Evolutionary conservation across 169 alveolate species (phyloP), one percentile per base, ranked within the genome.

Genomic region (Plasmodium fragile): DNA sequence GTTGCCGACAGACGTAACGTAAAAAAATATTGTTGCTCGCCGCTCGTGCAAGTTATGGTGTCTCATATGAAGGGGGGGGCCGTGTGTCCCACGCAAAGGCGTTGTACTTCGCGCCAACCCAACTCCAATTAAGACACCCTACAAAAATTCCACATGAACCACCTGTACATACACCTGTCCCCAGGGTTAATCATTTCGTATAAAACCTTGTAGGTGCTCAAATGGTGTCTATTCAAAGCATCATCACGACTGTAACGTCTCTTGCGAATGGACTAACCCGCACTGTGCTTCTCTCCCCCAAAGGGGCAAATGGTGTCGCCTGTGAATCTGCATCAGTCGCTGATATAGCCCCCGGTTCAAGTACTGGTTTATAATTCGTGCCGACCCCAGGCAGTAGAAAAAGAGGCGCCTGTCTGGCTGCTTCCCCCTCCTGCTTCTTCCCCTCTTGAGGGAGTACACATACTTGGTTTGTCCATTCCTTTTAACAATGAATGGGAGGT

Each of bases 401-500:
- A 55, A 89, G 43, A 18, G 11, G 22, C 30, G 53, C 6, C n/a
- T 11, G n/a, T 73, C 30, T n/a, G n/a, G n/a, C 32, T 22, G 2
- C 75, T 72, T 73, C 80, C 72, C 59, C 2, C 59, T 16, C 55
- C 55, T 18, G 4, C 72, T 22, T 0, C 59, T 16, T 18, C 55
- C 1, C 16, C 72, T 22, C 72, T 10, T 55, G 8, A 69, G 22
- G 72, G 32, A 25, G 18, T 34, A 65, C 32, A 89, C 52, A 77
- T 89, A 89, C 49, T 78, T 78, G 6, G 84, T 43, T 22, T 28
- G 11, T 22, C 55, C 65, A 25, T 52, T 79, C 16, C 79, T 52
- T 28, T 79, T 89, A 32, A 89, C 36, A 59, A 89, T 89, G 71
- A 89, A 89, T 3, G 94, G 94, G 10, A 78, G 81, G 49, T 89